These are phyloP conservation scores for Lactuca saligna DNA, from an alignment of 129 eudicot genomes.

Conservation along the genomic window DNA sequence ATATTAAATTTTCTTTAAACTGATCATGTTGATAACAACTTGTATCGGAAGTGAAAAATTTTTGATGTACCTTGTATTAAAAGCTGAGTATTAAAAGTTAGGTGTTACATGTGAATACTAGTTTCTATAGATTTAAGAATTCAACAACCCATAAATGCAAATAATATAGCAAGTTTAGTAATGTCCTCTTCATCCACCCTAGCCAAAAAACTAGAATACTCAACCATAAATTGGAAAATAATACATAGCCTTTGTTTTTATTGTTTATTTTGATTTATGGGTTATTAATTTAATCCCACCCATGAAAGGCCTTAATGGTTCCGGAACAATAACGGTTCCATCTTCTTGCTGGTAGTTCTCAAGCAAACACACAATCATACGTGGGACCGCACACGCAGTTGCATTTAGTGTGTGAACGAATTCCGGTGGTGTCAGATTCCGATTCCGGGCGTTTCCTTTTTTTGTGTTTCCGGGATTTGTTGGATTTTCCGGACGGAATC, in stretches of 20 bases:
- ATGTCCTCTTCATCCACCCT: neutral
- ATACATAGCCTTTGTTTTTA: neutral
- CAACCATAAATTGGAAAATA: neutral
- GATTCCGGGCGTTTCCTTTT: slow-evolving; percentile 64
- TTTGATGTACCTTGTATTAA: too few relatives aligned
- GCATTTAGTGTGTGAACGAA: slow-evolving; percentile 92
- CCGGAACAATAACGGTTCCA: slow-evolving; percentile 79
- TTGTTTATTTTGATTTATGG: slow-evolving; percentile 36
- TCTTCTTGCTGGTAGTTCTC: slow-evolving; percentile 96
- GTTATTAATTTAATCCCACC: slow-evolving; percentile 68
- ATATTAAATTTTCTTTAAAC: too few relatives aligned
- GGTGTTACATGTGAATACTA: too few relatives aligned
- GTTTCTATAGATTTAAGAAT: too few relatives aligned
- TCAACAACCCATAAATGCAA: neutral
- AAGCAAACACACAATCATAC: slow-evolving; percentile 92
- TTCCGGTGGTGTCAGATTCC: slow-evolving; percentile 59
- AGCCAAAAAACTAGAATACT: too few relatives aligned
- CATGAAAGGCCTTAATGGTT: slow-evolving; percentile 88
- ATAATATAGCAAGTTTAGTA: neutral
- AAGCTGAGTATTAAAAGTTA: neutral
- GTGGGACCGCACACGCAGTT: slow-evolving; percentile 95
- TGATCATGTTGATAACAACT: too few relatives aligned
- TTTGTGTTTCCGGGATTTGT: slow-evolving; percentile 33
- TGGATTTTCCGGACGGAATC: slow-evolving; percentile 71
- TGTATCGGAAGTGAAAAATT: too few relatives aligned